Evolutionary conservation across 768 basidiomycete species (phyloP).

Genomic region (Leccinum boreale): DNA sequence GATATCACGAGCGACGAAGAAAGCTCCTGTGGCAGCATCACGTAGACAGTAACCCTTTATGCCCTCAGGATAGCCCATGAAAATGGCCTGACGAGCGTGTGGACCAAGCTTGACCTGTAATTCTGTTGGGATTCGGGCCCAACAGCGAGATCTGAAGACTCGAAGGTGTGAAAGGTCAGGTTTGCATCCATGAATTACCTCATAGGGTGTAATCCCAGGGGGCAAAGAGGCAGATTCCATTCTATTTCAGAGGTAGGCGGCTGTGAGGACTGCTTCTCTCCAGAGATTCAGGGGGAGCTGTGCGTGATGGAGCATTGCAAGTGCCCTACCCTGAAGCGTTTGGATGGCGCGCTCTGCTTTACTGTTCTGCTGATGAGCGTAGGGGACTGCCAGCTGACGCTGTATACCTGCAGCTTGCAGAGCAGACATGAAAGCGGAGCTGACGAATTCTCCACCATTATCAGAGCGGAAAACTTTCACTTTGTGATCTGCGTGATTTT

Average conservation of each 20-base stretch:
- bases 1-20: no score
- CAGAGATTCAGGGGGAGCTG: background rate
- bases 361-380: background rate
- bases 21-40: no score
- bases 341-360: background rate
- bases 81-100: no score
- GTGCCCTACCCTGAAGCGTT: background rate
- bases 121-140: no score
- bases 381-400: constrained; percentile 13
- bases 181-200: background rate
- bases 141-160: no score
- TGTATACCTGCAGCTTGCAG: constrained; percentile 13
- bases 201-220: background rate
- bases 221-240: background rate
- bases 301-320: background rate
- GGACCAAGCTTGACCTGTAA: no score
- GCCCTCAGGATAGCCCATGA: no score
- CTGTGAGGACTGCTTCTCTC: background rate
- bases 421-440: background rate
- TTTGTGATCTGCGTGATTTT: background rate
- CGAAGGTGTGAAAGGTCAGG: no score
- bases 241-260: background rate
- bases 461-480: background rate
- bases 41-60: no score
- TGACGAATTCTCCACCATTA: constrained; percentile 5